Evolutionary conservation across 169 alveolate genomes (phyloP).

Genomic region (Fabrea salina): DNA sequence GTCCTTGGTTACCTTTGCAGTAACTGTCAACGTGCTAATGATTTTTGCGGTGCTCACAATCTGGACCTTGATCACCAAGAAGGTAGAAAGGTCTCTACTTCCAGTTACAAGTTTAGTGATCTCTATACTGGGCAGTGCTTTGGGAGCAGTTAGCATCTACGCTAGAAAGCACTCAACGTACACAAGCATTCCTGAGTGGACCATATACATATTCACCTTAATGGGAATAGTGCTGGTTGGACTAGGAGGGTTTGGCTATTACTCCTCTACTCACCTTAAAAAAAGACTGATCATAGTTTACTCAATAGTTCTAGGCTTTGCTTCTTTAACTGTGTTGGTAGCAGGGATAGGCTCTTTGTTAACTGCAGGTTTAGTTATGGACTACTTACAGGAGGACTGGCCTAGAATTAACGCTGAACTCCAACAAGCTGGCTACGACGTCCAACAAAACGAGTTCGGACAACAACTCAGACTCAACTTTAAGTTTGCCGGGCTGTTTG

Average conservation of each 20-base stretch:
- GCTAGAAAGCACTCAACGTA: slow-evolving; percentile 17
- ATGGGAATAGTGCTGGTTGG: background rate
- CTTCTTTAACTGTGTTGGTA: background rate
- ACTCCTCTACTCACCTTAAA: background rate
- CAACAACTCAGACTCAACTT: background rate
- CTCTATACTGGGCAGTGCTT: slow-evolving; percentile 19
- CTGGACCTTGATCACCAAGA: background rate
- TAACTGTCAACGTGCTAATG: background rate
- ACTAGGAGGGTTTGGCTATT: slow-evolving; percentile 30
- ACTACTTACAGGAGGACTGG: slow-evolving; percentile 14
- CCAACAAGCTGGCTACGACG: slow-evolving; percentile 6
- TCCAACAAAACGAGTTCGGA: background rate
- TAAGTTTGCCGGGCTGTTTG: slow-evolving; percentile 34
- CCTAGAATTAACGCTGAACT: background rate
- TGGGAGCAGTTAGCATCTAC: background rate
- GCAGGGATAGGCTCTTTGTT: slow-evolving; percentile 24
- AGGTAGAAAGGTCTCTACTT: background rate
- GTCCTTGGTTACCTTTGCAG: slow-evolving; percentile 7
- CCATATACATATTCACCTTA: background rate
- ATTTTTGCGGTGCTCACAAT: background rate
- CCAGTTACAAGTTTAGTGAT: slow-evolving; percentile 20
- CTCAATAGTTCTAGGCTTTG: slow-evolving; percentile 12
- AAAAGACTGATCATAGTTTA: background rate
- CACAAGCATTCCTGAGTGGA: slow-evolving; percentile 24
- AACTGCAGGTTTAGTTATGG: background rate